Conservation (phyloP, 2,329 filamentous ascomycete species). For the Exophiala sideris region DNA sequence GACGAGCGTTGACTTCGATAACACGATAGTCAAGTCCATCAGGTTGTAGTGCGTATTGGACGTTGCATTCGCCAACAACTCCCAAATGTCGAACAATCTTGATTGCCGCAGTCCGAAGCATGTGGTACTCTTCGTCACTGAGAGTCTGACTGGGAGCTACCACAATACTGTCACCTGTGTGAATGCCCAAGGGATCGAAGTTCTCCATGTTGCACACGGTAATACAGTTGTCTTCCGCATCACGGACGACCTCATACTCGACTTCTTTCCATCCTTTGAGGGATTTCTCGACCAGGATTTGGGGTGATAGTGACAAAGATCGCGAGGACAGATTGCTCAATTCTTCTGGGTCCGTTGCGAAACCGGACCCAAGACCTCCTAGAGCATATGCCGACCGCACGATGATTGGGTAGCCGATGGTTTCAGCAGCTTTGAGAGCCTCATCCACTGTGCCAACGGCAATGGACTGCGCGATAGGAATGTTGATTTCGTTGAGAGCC, state of each 20-base stretch:
- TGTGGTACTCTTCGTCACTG: slow-evolving; percentile 98
- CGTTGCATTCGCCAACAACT: slow-evolving; percentile 97
- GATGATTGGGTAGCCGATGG: slow-evolving; percentile 94
- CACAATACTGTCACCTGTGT: slow-evolving; percentile 98
- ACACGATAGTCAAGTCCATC: slow-evolving; percentile 97
- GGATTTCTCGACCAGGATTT: slow-evolving; percentile 97
- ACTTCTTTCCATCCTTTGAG: slow-evolving; percentile 99
- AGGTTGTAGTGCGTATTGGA: slow-evolving; percentile 94
- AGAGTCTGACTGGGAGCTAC: slow-evolving; percentile 95
- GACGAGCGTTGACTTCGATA: slow-evolving; percentile 97
- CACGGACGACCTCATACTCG: slow-evolving; percentile 96
- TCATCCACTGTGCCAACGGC: slow-evolving; percentile 90
- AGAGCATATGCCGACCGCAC: slow-evolving; percentile 95
- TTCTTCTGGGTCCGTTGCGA: slow-evolving; percentile 91
- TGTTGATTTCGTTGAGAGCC: slow-evolving; percentile 94
- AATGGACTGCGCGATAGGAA: slow-evolving; percentile 94
- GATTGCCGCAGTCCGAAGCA: slow-evolving; percentile 95
- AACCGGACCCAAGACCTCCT: slow-evolving; percentile 92
- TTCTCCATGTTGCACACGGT: slow-evolving; percentile 99
- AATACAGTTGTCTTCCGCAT: slow-evolving; percentile 97
- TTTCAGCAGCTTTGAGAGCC: slow-evolving; percentile 79
- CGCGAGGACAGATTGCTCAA: slow-evolving; percentile 88
- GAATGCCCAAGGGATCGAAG: slow-evolving; percentile 94
- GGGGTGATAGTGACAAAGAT: slow-evolving; percentile 87
- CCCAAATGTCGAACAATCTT: slow-evolving; percentile 97